Base-by-base conservation (phyloP, 495 filamentous ascomycete genomes). In the Aspergillus carlsbadensis region DNA sequence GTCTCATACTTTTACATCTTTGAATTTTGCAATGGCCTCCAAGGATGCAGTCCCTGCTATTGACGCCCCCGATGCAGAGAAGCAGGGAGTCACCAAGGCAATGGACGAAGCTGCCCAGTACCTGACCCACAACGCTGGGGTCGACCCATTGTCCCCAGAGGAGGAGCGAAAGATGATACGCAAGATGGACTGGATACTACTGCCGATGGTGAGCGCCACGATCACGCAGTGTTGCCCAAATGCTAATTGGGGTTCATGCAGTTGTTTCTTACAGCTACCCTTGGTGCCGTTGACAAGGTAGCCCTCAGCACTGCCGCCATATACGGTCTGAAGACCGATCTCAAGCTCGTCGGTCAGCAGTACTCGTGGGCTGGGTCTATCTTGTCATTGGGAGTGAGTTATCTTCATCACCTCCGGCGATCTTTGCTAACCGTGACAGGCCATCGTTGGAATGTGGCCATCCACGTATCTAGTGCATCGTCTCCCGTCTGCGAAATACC, bases 111-210 rank as follows among this genome's bases (percentile, higher is more conserved):
- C 56, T 5, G 56, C 56, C 7, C 14, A 29, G 22, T 58, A 39
- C 17, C 34, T 58, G 13, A 48, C 56, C 10, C 56, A 46, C 4
- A 37, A 56, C 54, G 65, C 68, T 54, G 22, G 91, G 89, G 88
- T 13, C 79, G 84, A 18, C 90, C 73, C 66, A 90, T 87, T 58
- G 91, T 91, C 52, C 89, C 88, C 59, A 79, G 80, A n/a, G 87
- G 88, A 0, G 86, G 74, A 22, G 83, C 85, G 31, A 20, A 52
- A n/a, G 33, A 70, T 92, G 88, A 69, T 91, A 89, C 39, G 88
- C 85, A 62, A 91, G 90, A 36, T 87, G 81, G 13, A 96, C 76
- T 60, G 89, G 41, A 54, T 54, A 15, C 41, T 54, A 10, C 20
- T 54, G 6, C 52, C 52, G 3, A 54, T 54, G 52, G 52, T 54